Base-by-base conservation (phyloP, 176 grass and related monocot species). In the Elymus sibiricus region DNA sequence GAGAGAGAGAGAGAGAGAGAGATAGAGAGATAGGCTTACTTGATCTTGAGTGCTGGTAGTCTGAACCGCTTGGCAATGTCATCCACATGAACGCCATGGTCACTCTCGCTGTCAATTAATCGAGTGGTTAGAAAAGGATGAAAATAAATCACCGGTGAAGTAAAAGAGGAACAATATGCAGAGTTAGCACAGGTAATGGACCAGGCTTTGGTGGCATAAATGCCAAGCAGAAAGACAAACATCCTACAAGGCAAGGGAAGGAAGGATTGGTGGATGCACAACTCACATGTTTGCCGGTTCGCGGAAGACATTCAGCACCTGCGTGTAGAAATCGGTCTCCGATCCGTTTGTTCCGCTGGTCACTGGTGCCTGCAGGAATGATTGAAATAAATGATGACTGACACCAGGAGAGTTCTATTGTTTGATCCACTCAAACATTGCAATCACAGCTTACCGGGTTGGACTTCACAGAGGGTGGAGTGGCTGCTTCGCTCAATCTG, bases 251-350 rank as follows among this genome's bases (percentile, higher is more conserved):
- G 11, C 43, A 46, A 82, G 37, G 35, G 9, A 70, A 61, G 78
- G 65, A 32, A 27, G 25, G 24, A 5, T 19, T 11, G 21, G 66
- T 17, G 47, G 44, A 62, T 70, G 61, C 8, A 34, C 25, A 82
- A 88, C 92, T 94, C 86, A 98, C 97, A 95, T 21, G 82, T 85
- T 86, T 85, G 86, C 91, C 84, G 93, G 97, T 86, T 99, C 97
- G 5, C 70, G 85, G 82, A 99, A 88, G 82, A 99, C 67, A n/a
- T 90, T 82, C 67, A 96, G 70, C 78, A 96, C 97, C 40, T 83
- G 76, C 37, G 66, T 88, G n/a, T 91, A 83, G 61, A 91, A 78
- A 88, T 99, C 94, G 22, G 79, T 88, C 79, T 78, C 77, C 0
- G 90, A 81, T 83, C 79, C 92, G 73, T 62, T 82, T 63, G 62